A percentile compares a stretch with the other conserved stretches of the same genome.
phyloP scores from a whole-genome alignment of 2,329 filamentous ascomycete species.

The Chrysoporthe puriensis region DNA sequence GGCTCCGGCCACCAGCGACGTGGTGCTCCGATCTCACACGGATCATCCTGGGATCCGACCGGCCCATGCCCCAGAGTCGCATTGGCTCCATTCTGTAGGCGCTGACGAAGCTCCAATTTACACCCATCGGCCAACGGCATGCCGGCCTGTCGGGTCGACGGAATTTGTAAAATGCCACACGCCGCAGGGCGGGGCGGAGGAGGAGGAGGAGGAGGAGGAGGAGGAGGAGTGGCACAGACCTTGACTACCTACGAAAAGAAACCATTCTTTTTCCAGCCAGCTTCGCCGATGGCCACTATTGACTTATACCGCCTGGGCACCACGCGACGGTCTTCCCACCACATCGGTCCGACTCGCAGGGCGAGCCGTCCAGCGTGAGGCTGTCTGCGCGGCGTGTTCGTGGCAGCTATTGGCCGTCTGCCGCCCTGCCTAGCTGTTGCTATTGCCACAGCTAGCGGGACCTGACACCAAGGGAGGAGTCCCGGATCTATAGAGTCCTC shows the following conservation, averaged over 20 bases:
- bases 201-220: no score
- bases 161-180: constrained; percentile 19
- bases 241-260: not conserved
- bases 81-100: constrained; percentile 14
- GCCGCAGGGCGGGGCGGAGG: not conserved
- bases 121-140: not conserved
- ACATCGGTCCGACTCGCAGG: constrained; percentile 7
- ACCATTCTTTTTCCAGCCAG: not conserved
- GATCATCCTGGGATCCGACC: constrained; percentile 22
- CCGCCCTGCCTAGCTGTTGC: not conserved
- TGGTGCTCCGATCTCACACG: constrained; percentile 15
- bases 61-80: constrained; percentile 13
- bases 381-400: not conserved
- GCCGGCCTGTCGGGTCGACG: constrained; percentile 22
- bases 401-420: not conserved
- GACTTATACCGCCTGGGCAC: not conserved
- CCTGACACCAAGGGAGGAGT: not conserved
- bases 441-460: constrained; percentile 5
- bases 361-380: not conserved
- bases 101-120: constrained; percentile 14
- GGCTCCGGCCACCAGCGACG: not conserved
- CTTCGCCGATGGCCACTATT: not conserved
- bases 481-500: constrained; percentile 1
- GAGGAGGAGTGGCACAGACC: not conserved
- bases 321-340: not conserved